phyloP scores from a whole-genome alignment of 352 stramenopile species.

The Aphanomyces stellatus region DNA sequence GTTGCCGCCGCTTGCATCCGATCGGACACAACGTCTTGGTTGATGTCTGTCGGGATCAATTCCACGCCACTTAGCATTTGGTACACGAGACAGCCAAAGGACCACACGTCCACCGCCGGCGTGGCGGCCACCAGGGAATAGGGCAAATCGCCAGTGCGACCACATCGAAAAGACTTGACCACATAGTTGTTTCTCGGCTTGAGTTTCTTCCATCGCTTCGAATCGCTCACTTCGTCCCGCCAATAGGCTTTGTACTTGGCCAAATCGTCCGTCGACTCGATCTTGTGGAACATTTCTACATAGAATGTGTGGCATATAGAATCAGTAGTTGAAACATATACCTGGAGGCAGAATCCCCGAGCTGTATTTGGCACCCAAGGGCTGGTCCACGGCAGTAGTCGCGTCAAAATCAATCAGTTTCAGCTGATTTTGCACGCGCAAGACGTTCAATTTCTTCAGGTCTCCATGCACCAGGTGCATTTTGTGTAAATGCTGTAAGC shows the following conservation, averaged over 20 bases:
- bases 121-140: constrained; percentile 9
- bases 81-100: constrained; percentile 21
- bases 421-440: constrained; percentile 12
- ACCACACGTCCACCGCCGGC: constrained; percentile 20
- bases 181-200: no score
- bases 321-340: no score
- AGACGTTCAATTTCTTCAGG: constrained; percentile 21
- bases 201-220: no score
- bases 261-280: constrained; percentile 70
- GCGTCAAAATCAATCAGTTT: constrained; percentile 23
- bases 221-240: no score
- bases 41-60: background rate
- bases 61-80: constrained; percentile 15
- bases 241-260: constrained; percentile 78
- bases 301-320: no score
- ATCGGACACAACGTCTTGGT: constrained; percentile 15
- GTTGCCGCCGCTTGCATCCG: background rate
- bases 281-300: constrained; percentile 20
- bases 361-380: constrained; percentile 16
- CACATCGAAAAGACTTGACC: background rate
- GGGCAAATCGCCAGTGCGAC: background rate
- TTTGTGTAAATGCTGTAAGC: background rate
- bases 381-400: background rate
- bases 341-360: constrained; percentile 18
- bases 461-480: constrained; percentile 21